Conservation (phyloP, 2,329 filamentous ascomycete genomes). For the Lachnellula cervina region DNA sequence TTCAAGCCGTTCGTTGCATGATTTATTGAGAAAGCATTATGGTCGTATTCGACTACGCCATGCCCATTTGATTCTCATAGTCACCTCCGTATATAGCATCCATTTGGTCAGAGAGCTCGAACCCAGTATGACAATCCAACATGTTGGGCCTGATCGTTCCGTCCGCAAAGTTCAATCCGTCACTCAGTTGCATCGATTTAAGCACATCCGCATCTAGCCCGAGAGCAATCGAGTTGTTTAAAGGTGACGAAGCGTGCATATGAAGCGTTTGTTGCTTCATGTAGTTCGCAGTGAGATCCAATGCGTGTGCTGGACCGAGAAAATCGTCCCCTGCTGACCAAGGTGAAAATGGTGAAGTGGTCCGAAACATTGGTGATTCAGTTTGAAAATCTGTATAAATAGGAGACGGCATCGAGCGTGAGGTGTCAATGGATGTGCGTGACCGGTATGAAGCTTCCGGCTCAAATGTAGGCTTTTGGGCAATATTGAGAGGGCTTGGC, state of each 20-base stretch:
- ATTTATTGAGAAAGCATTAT: background rate
- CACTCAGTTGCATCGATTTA: constrained; percentile 19
- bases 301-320: constrained; percentile 16
- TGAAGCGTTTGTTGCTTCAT: constrained; percentile 15
- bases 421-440: constrained; percentile 16
- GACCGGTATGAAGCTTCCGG: constrained; percentile 13
- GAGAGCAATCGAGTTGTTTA: constrained; percentile 2
- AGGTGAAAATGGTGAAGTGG: constrained; percentile 20
- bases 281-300: constrained; percentile 23
- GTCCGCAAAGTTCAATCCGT: constrained; percentile 19
- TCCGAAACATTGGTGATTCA: constrained; percentile 24
- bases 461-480: constrained; percentile 7
- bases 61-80: constrained; percentile 12
- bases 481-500: constrained; percentile 10
- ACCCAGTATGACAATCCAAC: constrained; percentile 17
- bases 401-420: constrained; percentile 21
- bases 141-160: constrained; percentile 22
- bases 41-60: background rate
- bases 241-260: constrained; percentile 14
- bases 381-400: constrained; percentile 24
- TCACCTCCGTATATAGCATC: constrained; percentile 13
- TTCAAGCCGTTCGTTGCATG: background rate
- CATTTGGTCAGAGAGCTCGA: constrained; percentile 14
- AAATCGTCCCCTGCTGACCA: constrained; percentile 26
- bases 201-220: constrained; percentile 13